A percentile compares a stretch with the other conserved stretches of the same genome.
Evolutionary conservation across 768 basidiomycete genomes (phyloP).

Genomic region (Trametes elegans): DNA sequence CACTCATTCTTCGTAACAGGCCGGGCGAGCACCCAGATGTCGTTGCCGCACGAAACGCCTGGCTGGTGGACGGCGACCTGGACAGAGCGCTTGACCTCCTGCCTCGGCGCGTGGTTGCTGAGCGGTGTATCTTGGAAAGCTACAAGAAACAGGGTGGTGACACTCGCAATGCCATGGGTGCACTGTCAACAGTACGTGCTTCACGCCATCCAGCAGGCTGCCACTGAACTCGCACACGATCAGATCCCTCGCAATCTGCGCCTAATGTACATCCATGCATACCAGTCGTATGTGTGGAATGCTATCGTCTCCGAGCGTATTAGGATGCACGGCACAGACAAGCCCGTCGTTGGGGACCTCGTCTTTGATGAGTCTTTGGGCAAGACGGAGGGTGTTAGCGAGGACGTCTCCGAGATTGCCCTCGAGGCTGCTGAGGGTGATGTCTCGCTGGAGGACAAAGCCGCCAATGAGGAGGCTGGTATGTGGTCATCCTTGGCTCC

Average conservation of each 20-base stretch:
- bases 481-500: constrained; percentile 10
- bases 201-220: not conserved
- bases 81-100: constrained; percentile 81
- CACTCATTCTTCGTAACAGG: constrained; percentile 76
- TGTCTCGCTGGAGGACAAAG: constrained; percentile 13
- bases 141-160: constrained; percentile 80
- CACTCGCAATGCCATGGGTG: constrained; percentile 82
- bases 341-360: constrained; percentile 85
- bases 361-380: constrained; percentile 58
- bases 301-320: constrained; percentile 94
- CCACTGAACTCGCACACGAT: not conserved
- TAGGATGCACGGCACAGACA: constrained; percentile 66
- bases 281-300: constrained; percentile 99
- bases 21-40: constrained; percentile 94
- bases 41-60: constrained; percentile 78
- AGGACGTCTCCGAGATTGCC: constrained; percentile 29
- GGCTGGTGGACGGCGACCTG: constrained; percentile 80
- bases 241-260: constrained; percentile 95
- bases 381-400: constrained; percentile 31
- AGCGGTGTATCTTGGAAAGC: constrained; percentile 88
- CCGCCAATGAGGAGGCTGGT: constrained; percentile 20
- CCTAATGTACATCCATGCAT: constrained; percentile 97
- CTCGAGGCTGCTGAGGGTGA: constrained; percentile 35
- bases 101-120: constrained; percentile 91
- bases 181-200: constrained; percentile 71